Conservation (phyloP, 176 grass and related monocot genomes). For the Juncus effusus region DNA sequence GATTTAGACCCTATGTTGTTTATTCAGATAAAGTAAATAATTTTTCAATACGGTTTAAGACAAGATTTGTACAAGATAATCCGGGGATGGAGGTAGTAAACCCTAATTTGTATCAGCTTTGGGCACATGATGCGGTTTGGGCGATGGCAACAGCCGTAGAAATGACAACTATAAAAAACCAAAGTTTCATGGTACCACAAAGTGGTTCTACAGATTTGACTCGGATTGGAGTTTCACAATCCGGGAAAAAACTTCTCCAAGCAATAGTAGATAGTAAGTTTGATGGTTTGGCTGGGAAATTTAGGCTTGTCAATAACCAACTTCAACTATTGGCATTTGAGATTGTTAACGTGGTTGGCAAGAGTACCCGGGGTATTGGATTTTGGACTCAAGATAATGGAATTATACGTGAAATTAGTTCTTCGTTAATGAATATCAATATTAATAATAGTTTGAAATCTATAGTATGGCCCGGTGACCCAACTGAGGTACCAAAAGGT, state of each 20-base stretch:
- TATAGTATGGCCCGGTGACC: constrained; percentile 52
- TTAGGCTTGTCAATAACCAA: constrained; percentile 55
- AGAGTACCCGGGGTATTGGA: constrained; percentile 37
- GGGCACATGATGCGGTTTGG: constrained; percentile 44
- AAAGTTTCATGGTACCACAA: not conserved
- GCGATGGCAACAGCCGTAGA: constrained; percentile 33
- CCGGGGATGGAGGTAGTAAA: not conserved
- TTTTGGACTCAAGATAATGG: constrained; percentile 51
- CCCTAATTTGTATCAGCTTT: constrained; percentile 27
- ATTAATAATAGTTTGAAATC: constrained; percentile 23
- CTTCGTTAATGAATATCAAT: not conserved
- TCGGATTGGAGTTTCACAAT: constrained; percentile 37
- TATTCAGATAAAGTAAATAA: not conserved
- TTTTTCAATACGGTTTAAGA: constrained; percentile 25
- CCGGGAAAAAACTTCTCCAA: constrained; percentile 34
- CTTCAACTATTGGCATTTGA: constrained; percentile 51
- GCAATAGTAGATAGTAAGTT: constrained; percentile 43
- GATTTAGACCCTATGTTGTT: constrained; percentile 20
- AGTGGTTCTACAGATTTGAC: constrained; percentile 36
- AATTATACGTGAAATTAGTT: constrained; percentile 12
- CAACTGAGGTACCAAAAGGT: constrained; percentile 29
- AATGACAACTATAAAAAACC: not conserved
- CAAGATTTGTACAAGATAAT: constrained; percentile 18
- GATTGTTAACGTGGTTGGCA: constrained; percentile 65
- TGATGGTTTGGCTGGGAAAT: constrained; percentile 55